Evolutionary conservation across 2,329 filamentous ascomycete genomes (phyloP), one percentile per base, ranked within the genome.

Genomic region (Colletotrichum sublineola): DNA sequence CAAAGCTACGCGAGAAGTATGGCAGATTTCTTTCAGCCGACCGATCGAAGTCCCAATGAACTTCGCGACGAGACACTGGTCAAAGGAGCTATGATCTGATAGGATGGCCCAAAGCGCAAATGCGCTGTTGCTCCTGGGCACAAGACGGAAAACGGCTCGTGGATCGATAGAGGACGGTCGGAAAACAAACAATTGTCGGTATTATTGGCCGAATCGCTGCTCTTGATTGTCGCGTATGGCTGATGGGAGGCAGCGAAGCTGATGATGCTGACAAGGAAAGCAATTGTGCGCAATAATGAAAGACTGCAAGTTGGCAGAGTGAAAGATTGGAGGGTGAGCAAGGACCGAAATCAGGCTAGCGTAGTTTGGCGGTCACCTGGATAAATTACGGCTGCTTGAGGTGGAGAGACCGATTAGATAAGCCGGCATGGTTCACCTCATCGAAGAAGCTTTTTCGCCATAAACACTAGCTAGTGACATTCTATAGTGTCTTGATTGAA

Each of bases 321-420:
- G 70, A 73, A 73, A 70, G 70, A 70, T 73, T 73, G 60, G 40
- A 55, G 63, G 53, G 42, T 55, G 52, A 71, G 68, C 64, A 71
- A 68, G 61, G 61, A 44, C 70, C 66, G 55, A 64, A 70, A 44
- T 36, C 66, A 70, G 66, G 60, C 70, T 73, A 73, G 70, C 61
- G 66, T 48, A 9, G 7, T 55, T 38, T 56, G 61, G 70, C 70
- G 70, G 70, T 73, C 46, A 61, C 61, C 66, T 73, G 70, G 66
- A 64, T 65, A 73, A 73, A 65, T n/a, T 4, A 44, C 70, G 70
- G 70, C 42, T 29, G 42, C 15, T 24, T 2, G 18, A 15, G 20
- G 2, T 4, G 24, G 11, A 14, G 18, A 44, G 2, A 7, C 4
- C 5, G 58, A 72, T 65, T 64, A 73, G 66, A 70, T 67, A 71